These are phyloP conservation scores for Polytrichum formosum DNA, from an alignment of 225 moss, liverwort and hornwort species.

Conservation along the genomic window DNA sequence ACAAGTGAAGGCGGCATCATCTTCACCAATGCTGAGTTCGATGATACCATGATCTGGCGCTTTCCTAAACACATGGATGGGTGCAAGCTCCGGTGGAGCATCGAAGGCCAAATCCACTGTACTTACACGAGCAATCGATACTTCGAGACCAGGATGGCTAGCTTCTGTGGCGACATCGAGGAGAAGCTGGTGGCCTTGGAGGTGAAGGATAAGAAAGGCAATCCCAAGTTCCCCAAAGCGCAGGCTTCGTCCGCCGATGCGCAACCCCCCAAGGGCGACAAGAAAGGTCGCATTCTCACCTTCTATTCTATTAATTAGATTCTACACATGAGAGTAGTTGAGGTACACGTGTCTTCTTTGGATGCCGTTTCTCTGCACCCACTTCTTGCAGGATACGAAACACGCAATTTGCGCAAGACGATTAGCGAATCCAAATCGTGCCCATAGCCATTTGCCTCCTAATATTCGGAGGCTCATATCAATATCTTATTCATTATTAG, in stretches of 20 bases:
- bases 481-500: too few relatives aligned
- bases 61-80: slow-evolving; percentile 42
- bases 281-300: neutral
- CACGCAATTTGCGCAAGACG: too few relatives aligned
- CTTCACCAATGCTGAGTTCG: slow-evolving; percentile 41
- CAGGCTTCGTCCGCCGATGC: neutral
- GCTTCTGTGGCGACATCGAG: slow-evolving; percentile 53
- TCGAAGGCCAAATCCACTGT: slow-evolving; percentile 45
- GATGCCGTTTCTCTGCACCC: too few relatives aligned
- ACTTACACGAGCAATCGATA: slow-evolving; percentile 40
- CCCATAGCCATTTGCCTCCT: too few relatives aligned
- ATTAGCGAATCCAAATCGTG: too few relatives aligned
- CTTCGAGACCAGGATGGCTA: slow-evolving; percentile 51
- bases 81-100: slow-evolving; percentile 45
- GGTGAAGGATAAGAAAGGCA: slow-evolving; percentile 32
- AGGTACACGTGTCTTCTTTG: too few relatives aligned
- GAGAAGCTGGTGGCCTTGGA: slow-evolving; percentile 43
- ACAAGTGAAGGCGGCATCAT: slow-evolving; percentile 49
- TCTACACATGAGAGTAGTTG: too few relatives aligned
- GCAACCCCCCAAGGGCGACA: neutral
- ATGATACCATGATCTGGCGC: slow-evolving; percentile 51
- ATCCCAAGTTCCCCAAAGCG: slow-evolving; percentile 11
- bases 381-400: too few relatives aligned
- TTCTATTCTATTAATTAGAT: too few relatives aligned
- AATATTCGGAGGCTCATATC: too few relatives aligned